Base-by-base conservation (phyloP, 495 filamentous ascomycete species). In the Penicillium canescens region DNA sequence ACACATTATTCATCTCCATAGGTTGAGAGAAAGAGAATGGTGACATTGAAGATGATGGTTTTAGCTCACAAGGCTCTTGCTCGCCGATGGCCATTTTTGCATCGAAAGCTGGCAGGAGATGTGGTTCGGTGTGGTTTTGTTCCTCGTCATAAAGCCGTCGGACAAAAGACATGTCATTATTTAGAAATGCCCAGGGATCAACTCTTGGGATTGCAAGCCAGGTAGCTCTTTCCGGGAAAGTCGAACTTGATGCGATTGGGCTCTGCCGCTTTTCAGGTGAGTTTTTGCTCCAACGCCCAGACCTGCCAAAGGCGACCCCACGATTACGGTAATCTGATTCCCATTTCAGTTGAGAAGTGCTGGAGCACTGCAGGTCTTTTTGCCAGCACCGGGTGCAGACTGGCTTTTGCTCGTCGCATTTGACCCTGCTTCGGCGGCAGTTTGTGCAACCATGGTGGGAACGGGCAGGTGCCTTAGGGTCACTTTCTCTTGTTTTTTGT, bases 391-490 rank as follows among this genome's bases (percentile, higher is more conserved):
- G 18, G 9, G 50, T 53, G 21, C 50, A 53, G 14, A 9, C 38
- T 26, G 50, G 50, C 50, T 53, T 53, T 39, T 39, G 28, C 50
- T 53, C 54, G 39, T 56, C 54, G 40, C 54, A 56, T 51, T 56
- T 56, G 38, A 56, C 48, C 28, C 52, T 56, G 40, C 54, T 43
- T 18, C 47, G 46, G 26, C 54, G 54, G 33, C 54, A 56, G 23
- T 45, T 45, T 28, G 41, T 40, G 42, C 50, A 53, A n/a, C 50
- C 50, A 36, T 53, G 41, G 31, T 42, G 50, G 7, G 50, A 53
- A 24, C 50, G 50, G 18, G 18, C 42, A 8, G 31, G 31, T 6
- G 35, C 42, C 28, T 45, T 21, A 12, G 33, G 34, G 21, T 37
- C 40, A 18, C 18, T 18, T 1, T 24, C 6, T 6, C 23, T 31